A percentile compares a stretch with the other conserved stretches of the same genome.
phyloP scores from a whole-genome alignment of 257 asterid genomes.

The Ajuga chamaepitys region DNA sequence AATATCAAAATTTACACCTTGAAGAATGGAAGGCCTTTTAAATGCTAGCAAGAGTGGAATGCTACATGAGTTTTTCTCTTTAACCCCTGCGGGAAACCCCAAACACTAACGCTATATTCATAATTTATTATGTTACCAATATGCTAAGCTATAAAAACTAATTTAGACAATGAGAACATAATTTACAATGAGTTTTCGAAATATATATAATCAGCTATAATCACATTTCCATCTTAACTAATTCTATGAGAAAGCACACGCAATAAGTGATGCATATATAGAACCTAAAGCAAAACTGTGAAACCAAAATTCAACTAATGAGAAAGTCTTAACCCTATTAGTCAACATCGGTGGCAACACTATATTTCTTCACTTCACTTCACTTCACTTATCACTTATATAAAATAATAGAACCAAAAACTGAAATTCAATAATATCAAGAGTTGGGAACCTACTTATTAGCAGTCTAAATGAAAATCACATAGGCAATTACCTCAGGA shows the following conservation, averaged over 20 bases:
- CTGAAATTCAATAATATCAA: not conserved
- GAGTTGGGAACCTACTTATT: not conserved
- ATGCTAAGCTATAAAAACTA: not conserved
- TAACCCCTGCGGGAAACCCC: not conserved
- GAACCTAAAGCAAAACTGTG: not conserved
- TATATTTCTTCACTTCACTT: slow-evolving; percentile 3
- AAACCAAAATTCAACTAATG: not conserved
- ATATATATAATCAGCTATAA: not conserved
- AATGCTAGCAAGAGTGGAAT: not conserved
- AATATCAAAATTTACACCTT: not conserved
- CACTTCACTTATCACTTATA: not conserved
- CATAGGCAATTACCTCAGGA: not conserved
- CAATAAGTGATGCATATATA: not conserved
- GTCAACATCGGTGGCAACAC: slow-evolving; percentile 9
- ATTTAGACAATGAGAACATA: not conserved
- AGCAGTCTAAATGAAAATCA: not conserved
- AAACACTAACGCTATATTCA: not conserved
- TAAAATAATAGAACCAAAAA: slow-evolving; percentile 11
- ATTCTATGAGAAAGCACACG: not conserved
- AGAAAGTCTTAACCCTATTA: not conserved
- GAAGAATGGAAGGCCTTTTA: not conserved
- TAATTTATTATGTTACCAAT: not conserved
- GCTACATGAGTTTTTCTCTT: not conserved
- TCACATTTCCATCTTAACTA: not conserved
- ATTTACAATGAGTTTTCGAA: not conserved